These are phyloP conservation scores for Cladorrhinum samala DNA, from an alignment of 495 filamentous ascomycete species.

Conservation along the genomic window DNA sequence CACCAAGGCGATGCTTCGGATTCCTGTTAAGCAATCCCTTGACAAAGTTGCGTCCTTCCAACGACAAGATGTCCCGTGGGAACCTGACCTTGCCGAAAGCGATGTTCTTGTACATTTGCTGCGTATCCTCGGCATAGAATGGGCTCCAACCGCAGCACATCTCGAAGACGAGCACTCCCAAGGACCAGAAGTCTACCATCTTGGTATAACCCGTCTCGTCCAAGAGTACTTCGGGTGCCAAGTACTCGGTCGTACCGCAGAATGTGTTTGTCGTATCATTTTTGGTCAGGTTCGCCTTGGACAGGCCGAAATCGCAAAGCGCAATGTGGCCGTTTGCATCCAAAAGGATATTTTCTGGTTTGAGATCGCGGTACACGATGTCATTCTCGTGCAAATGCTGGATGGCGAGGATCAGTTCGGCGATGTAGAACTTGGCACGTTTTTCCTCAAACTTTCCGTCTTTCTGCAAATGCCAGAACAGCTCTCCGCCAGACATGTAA, in stretches of 20 bases:
- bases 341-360: constrained; percentile 95
- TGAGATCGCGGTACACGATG: constrained; percentile 96
- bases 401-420: constrained; percentile 90
- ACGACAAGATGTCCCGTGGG: constrained; percentile 85
- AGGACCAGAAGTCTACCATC: constrained; percentile 99
- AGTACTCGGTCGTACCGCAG: constrained; percentile 95
- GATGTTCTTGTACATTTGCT: constrained; percentile 99
- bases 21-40: constrained; percentile 96
- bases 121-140: constrained; percentile 97
- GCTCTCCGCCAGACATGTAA: constrained; percentile 97
- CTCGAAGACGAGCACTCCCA: constrained; percentile 96
- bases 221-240: constrained; percentile 89
- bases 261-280: constrained; percentile 99
- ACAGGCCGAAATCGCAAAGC: constrained; percentile 93
- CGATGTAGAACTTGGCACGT: constrained; percentile 97
- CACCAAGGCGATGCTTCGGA: constrained; percentile 89
- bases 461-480: constrained; percentile 98
- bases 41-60: constrained; percentile 94
- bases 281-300: constrained; percentile 92
- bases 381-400: constrained; percentile 94
- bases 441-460: constrained; percentile 93
- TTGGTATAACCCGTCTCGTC: constrained; percentile 99
- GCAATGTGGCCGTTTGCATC: constrained; percentile 90
- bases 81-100: constrained; percentile 98
- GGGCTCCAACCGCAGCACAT: constrained; percentile 99